These are phyloP conservation scores for Vishniacozyma victoriae DNA, from an alignment of 768 basidiomycete genomes.

Conservation along the genomic window DNA sequence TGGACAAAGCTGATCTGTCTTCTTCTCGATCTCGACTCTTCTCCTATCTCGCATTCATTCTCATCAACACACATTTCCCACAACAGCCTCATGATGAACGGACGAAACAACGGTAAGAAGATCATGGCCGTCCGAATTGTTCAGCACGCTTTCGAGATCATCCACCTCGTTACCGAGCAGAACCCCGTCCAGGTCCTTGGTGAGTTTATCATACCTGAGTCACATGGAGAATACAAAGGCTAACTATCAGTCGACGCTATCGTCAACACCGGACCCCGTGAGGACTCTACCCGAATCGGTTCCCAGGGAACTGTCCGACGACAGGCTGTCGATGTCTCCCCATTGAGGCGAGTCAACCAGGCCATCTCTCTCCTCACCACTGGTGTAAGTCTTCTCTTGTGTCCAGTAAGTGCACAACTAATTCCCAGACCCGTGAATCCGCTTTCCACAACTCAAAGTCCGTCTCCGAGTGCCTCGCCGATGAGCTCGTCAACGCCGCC, in stretches of 20 bases:
- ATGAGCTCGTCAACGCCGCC: conserved; percentile 99
- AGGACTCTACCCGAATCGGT: conserved; percentile 99
- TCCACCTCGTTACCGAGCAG: conserved; percentile 99
- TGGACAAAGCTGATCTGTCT: background rate
- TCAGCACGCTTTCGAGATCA: conserved; percentile 98
- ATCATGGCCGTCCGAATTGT: conserved; percentile 98
- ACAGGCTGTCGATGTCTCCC: conserved; percentile 99
- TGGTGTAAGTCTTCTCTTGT: conserved; percentile 61
- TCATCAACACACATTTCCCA: background rate
- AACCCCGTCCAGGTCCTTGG: conserved; percentile 90
- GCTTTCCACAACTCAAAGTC: conserved; percentile 99
- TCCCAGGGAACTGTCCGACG: conserved; percentile 99
- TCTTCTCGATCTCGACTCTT: background rate
- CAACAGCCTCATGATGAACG: conserved; percentile 97
- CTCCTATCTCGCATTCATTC: background rate
- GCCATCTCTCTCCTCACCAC: conserved; percentile 88
- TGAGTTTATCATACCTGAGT: too few species aligned
- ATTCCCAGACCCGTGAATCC: conserved; percentile 84
- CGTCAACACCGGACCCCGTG: conserved; percentile 98
- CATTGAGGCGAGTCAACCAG: conserved; percentile 96
- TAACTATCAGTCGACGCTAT: conserved; percentile 77
- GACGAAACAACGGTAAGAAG: conserved; percentile 99
- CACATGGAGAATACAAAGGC: too few species aligned
- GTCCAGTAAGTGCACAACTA: background rate
- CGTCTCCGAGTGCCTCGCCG: conserved; percentile 96